phyloP scores from a whole-genome alignment of 352 stramenopile genomes.

The Globisporangium echinulatum region DNA sequence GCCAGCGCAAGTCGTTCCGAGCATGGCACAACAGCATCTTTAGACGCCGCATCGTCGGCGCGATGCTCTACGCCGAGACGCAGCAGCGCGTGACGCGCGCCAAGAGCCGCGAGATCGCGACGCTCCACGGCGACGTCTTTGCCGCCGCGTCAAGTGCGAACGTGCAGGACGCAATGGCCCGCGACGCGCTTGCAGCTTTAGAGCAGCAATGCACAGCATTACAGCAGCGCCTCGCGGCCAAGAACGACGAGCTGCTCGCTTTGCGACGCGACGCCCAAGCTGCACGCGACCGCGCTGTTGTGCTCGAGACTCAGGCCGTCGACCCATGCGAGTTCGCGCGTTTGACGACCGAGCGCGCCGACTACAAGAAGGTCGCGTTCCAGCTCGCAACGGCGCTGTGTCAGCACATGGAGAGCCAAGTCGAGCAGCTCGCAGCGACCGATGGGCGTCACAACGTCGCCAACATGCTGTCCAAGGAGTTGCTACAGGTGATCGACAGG shows the following conservation, averaged over 20 bases:
- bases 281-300: constrained; percentile 18
- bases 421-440: constrained; percentile 52
- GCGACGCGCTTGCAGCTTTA: constrained; percentile 30
- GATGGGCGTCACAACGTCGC: constrained; percentile 61
- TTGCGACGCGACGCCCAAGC: constrained; percentile 44
- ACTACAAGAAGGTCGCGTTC: constrained; percentile 72
- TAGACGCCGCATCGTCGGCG: constrained; percentile 55
- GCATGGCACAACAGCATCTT: constrained; percentile 55
- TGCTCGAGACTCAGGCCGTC: constrained; percentile 42
- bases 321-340: constrained; percentile 48
- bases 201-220: constrained; percentile 23
- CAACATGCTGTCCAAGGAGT: constrained; percentile 55
- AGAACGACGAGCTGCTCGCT: constrained; percentile 51
- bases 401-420: constrained; percentile 43
- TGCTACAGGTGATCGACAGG: constrained; percentile 54
- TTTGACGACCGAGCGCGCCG: constrained; percentile 43
- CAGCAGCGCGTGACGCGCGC: constrained; percentile 41
- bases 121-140: constrained; percentile 61
- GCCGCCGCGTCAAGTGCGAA: constrained; percentile 22
- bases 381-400: constrained; percentile 41
- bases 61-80: constrained; percentile 62
- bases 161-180: constrained; percentile 34
- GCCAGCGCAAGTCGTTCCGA: constrained; percentile 31
- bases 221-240: constrained; percentile 23
- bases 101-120: constrained; percentile 35